Evolutionary conservation across 2,329 filamentous ascomycete genomes (phyloP), one percentile per base, ranked within the genome.

Genomic region (Moelleriella libera): DNA sequence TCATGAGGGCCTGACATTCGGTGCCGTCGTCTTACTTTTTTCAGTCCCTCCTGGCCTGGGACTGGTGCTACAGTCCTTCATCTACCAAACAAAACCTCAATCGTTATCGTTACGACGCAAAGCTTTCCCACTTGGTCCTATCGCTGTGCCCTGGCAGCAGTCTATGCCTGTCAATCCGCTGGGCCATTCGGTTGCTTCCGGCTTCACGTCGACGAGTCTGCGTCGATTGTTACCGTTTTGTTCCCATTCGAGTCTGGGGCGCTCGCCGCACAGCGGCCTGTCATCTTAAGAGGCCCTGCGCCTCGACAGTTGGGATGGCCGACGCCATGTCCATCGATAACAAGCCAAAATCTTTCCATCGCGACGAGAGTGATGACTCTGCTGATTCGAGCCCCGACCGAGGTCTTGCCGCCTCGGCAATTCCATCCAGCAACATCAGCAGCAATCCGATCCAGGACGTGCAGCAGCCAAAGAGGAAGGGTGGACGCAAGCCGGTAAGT

Each of bases 401-500:
- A 56, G 78, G 80, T 47, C 64, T 66, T 43, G 58, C 57, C 48
- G 53, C 53, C 45, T 59, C 63, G 45, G 57, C 64, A 48, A 58
- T 63, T 48, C 57, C 56, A 53, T 46, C 49, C 30, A 39, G 40
- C 12, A 42, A 31, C 3, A 37, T 8, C 45, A 56, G 46, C 53
- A 61, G 58, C 53, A 57, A 57, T 49, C 60, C 58, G 52, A 60
- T 66, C 30, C 74, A 74, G 54, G 76, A 80, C 58, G 65, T 63
- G 55, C 76, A 77, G 60, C 78, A 80, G 52, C 88, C 89, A 62
- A 98, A 98, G 75, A 82, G 92, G 61, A 98, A 98, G 73, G 92
- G 92, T 60, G 92, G 92, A 52, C 83, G 92, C 61, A 98, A 97
- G 72, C 92, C 92, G 61, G 92, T 97, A 81, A 66, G 76, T 95